Base-by-base conservation (phyloP, 1,139 yeast species). In the Blastobotrys ciferrii region DNA sequence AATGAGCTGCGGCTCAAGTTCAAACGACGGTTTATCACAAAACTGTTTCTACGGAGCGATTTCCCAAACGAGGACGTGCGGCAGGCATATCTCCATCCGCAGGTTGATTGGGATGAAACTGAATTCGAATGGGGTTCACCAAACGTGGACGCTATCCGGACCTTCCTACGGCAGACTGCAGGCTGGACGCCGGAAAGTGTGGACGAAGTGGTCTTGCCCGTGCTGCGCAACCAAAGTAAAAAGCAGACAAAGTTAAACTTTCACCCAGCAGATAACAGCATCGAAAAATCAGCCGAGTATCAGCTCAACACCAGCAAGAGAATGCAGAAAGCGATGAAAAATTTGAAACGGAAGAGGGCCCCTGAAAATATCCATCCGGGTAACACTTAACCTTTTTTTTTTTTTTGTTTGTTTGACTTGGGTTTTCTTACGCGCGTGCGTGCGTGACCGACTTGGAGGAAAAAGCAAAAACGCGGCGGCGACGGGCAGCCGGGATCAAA, bases 101-200 rank as follows among this genome's bases (percentile, higher is more conserved):
- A 84, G 44, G 96, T 92, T 1, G 98, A 94, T 64, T 74, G 74
- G 23, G 97, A 89, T 62, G 69, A 72, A 38, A 84, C 89, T 0
- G 75, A 77, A 44, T 91, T 94, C 67, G 78, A 78, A 49, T 94
- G 98, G 98, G 98, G 98, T 0, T 71, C 74, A 1, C 97, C 98
- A 0, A 87, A 87, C 62, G 68, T 91, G 51, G 97, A 91, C 58
- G 81, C 81, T 55, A 72, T 94, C 45, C 69, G 97, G 35, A 74
- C 80, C 0, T 91, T 77, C 59, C 70, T 94, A 63, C 77, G 78
- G 76, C 73, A 70, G 42, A 79, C 80, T 47, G 81, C 89, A n/a
- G 89, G 91, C 2, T 94, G 99, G 98, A 69, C 79, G 1, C 82
- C 80, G 58, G 81, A 76, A 12, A 75, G 79, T 51, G 84, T 89